Conservation (phyloP, 352 stramenopile species). For the Phytophthora sp. region DNA sequence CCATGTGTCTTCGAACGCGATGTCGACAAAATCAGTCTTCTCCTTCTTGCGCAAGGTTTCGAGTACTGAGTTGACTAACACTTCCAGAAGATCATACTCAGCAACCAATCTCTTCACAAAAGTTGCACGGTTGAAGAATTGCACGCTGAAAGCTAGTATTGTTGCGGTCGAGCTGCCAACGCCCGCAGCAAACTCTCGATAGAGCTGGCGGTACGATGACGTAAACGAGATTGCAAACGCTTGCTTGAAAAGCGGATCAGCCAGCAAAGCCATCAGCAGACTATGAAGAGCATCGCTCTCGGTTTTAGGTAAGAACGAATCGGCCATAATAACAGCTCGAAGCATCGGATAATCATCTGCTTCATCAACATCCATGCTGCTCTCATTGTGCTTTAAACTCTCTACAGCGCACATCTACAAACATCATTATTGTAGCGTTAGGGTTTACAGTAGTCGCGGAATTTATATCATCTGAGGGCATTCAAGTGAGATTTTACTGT, state of each 20-base stretch:
- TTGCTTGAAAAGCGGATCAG: slow-evolving; percentile 97
- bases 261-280: slow-evolving; percentile 95
- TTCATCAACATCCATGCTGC: slow-evolving; percentile 48
- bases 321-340: slow-evolving; percentile 81
- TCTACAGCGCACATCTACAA: slow-evolving; percentile 43
- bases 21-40: slow-evolving; percentile 48
- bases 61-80: slow-evolving; percentile 71
- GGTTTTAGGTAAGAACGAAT: slow-evolving; percentile 83
- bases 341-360: slow-evolving; percentile 64
- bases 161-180: slow-evolving; percentile 88
- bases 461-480: background rate
- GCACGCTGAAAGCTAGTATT: slow-evolving; percentile 93
- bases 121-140: slow-evolving; percentile 98
- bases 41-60: slow-evolving; percentile 71
- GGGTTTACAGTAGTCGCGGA: background rate
- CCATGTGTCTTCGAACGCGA: slow-evolving; percentile 55
- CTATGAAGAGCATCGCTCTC: slow-evolving; percentile 89
- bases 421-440: slow-evolving; percentile 19
- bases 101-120: slow-evolving; percentile 92
- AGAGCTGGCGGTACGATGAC: slow-evolving; percentile 91
- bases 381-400: slow-evolving; percentile 43
- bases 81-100: slow-evolving; percentile 76
- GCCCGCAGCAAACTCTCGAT: slow-evolving; percentile 75
- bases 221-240: slow-evolving; percentile 96
- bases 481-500: no score